A percentile compares a stretch with the other conserved stretches of the same genome.
phyloP scores from a whole-genome alignment of 2,329 filamentous ascomycete species.

The Trichoderma simmonsii region DNA sequence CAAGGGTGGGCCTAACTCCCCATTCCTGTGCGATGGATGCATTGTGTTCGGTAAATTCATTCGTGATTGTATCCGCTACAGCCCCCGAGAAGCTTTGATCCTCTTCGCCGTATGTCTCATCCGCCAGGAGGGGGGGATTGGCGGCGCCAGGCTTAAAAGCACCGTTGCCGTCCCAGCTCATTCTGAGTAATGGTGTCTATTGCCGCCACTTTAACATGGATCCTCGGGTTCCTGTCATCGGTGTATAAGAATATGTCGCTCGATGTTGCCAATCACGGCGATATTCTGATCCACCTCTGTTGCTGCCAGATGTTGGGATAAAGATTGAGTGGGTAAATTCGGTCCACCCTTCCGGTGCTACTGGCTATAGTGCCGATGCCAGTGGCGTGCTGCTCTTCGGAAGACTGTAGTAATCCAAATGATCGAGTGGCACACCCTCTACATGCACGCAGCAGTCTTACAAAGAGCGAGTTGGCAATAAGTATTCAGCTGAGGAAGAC shows the following conservation, averaged over 20 bases:
- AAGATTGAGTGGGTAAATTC: neutral
- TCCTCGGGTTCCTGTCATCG: neutral
- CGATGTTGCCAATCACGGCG: neutral
- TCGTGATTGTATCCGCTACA: too few relatives aligned
- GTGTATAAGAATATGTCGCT: neutral
- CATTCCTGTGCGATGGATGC: neutral
- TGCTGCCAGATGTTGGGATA: neutral
- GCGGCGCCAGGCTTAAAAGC: neutral
- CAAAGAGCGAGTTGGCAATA: neutral
- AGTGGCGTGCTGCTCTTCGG: neutral
- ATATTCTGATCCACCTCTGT: neutral
- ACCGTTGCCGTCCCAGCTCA: neutral
- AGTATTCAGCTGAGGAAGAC: neutral
- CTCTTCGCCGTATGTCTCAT: neutral
- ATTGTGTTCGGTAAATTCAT: neutral
- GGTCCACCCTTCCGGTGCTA: neutral
- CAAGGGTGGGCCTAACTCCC: neutral
- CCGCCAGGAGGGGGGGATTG: conserved; percentile 5
- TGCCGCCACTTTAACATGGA: neutral
- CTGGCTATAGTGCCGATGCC: neutral
- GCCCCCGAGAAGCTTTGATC: too few relatives aligned
- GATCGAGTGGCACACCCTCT: neutral
- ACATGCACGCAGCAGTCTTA: neutral
- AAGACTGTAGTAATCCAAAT: neutral
- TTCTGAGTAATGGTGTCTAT: neutral